Evolutionary conservation across 1,139 yeast genomes (phyloP), one percentile per base, ranked within the genome.

Genomic region (Sugiyamaella japonica): DNA sequence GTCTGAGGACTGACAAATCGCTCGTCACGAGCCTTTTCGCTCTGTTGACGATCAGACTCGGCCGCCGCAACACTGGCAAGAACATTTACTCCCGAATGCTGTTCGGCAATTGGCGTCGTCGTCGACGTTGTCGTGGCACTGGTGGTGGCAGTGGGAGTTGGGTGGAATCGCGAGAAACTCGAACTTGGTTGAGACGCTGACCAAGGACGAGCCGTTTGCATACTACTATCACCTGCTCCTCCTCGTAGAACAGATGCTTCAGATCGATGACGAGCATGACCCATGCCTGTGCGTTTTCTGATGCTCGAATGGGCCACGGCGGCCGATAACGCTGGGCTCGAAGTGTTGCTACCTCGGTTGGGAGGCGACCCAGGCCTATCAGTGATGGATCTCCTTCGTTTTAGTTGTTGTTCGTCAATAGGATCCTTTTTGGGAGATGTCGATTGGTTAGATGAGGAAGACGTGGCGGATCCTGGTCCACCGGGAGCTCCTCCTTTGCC

Each of bases 221-320:
- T 20, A 15, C 31, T 44, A 40, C 47, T 20, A 20, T 20, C 25
- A 3, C 25, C 25, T 6, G 6, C 60, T 4, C 54, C 59, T 38
- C 54, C 59, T 38, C 59, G 53, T 32, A 52, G 53, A 7, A 60
- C 55, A 1, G 64, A 61, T 4, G 65, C 66, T 44, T 68, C 70
- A 1, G 72, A 68, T 9, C 70, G 63, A 48, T 69, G 69, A 9
- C 72, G 58, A n/a, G 63, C 41, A 48, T 68, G 72, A 39, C 66
- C 65, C 56, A 63, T 42, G 23, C 61, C 54, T 4, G 68, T 59
- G 32, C 71, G 63, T 40, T 63, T 57, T 9, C 63, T 48, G 9
- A 55, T 28, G 20, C 47, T 54, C 9, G 64, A 45, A 37, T 57
- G 61, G 2, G 59, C 61, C 34, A 59, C 55, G 9, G 66, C 61